Base-by-base conservation (phyloP, 2,329 filamentous ascomycete species). In the Magnaporthiopsis incrustans region DNA sequence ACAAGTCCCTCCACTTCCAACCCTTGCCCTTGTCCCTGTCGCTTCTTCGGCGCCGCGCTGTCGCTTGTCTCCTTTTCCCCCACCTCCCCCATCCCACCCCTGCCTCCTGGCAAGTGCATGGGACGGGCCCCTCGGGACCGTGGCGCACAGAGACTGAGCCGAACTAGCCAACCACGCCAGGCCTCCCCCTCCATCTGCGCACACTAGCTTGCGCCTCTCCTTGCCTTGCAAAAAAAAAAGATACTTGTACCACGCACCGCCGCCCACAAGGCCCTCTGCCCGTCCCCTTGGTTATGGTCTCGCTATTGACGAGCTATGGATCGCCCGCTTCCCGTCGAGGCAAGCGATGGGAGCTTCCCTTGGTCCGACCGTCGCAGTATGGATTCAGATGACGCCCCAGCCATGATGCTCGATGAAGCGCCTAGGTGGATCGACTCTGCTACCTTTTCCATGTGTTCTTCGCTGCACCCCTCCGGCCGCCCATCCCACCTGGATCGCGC, bases 291-390 rank as follows among this genome's bases (percentile, higher is more conserved):
- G 35, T 38, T 38, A 78, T 80, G 77, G 73, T 71, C 70, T 74
- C 73, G 74, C 71, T 74, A 77, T 69, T 75, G 71, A 77, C 75
- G 76, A 77, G 74, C 73, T 69, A 83, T 83, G 81, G 77, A 82
- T 68, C 74, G 70, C 68, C 73, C 76, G 71, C 72, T 79, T 70
- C 71, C 76, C 69, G 74, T 78, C 66, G 70, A 75, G 67, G 71
- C 76, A 65, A 77, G 77, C 70, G 75, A 77, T 69, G 74, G 75
- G 70, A 77, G 77, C 65, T 69, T 79, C 65, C 69, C 73, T 65
- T 83, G 81, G 81, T 76, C 78, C 64, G 77, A 79, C 68, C 76
- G 73, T 68, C 76, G 75, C 69, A 79, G 76, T 67, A 76, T 78
- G 71, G 75, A 77, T 61, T 79, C 79, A 59, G 78, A 80, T 68